Conservation (phyloP, 495 filamentous ascomycete species). For the Penicillium egyptiacum region DNA sequence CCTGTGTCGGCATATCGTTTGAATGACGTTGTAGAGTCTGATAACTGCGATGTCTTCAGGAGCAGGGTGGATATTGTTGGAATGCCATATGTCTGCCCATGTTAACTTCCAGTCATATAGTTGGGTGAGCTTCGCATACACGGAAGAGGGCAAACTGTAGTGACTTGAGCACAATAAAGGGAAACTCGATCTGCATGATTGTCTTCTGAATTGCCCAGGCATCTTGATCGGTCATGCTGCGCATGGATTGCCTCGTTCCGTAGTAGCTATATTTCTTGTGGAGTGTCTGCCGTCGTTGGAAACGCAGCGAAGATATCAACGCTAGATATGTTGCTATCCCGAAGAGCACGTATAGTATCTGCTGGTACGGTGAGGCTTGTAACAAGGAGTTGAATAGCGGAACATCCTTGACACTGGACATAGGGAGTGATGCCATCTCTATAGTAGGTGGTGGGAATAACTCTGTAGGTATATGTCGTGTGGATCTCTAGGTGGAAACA, state of each 20-base stretch:
- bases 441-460: neutral
- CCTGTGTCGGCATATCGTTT: conserved; percentile 66
- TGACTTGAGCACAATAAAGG: conserved; percentile 51
- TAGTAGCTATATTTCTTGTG: conserved; percentile 47
- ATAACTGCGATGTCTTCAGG: conserved; percentile 57
- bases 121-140: conserved; percentile 24
- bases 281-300: conserved; percentile 45
- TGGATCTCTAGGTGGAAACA: neutral
- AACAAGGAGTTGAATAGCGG: neutral
- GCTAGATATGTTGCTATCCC: conserved; percentile 23
- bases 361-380: conserved; percentile 5
- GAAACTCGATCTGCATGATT: conserved; percentile 54
- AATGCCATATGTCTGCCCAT: conserved; percentile 62
- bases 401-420: neutral
- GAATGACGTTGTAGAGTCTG: conserved; percentile 46
- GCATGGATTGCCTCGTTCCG: conserved; percentile 46
- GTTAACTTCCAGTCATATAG: neutral
- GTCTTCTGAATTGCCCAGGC: conserved; percentile 55
- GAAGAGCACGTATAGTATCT: conserved; percentile 10
- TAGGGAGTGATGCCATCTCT: conserved; percentile 4
- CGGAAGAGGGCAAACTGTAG: conserved; percentile 66
- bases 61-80: conserved; percentile 61
- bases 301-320: conserved; percentile 40
- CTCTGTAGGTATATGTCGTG: neutral
- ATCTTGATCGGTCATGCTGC: conserved; percentile 58